Percentiles rank a stretch among this genome's conserved stretches.
These are phyloP conservation scores for Monosporascus ibericus DNA, from an alignment of 2,329 filamentous ascomycete species.

Conservation along the genomic window DNA sequence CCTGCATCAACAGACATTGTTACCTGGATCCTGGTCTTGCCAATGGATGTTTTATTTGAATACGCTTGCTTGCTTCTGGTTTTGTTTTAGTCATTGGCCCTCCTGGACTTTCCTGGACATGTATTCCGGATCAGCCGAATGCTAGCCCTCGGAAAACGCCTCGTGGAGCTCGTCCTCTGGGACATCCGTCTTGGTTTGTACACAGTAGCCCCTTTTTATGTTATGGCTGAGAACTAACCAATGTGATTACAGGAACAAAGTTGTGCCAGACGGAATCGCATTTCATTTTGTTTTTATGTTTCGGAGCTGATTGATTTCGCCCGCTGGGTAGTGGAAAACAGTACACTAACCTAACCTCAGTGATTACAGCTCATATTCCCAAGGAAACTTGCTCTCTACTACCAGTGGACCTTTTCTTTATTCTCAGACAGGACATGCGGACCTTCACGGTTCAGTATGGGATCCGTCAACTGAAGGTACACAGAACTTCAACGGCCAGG, in stretches of 20 bases:
- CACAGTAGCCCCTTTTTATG: slow-evolving; percentile 14
- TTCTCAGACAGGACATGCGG: slow-evolving; percentile 54
- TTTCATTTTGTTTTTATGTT: slow-evolving; percentile 27
- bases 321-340: slow-evolving; percentile 38
- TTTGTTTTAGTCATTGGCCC: not conserved
- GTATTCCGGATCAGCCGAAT: not conserved
- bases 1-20: slow-evolving; percentile 8
- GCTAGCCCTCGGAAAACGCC: not conserved
- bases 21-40: slow-evolving; percentile 6
- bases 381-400: slow-evolving; percentile 43
- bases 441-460: slow-evolving; percentile 51
- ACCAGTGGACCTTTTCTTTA: slow-evolving; percentile 50
- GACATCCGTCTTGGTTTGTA: slow-evolving; percentile 33
- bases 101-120: not conserved
- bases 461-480: slow-evolving; percentile 50
- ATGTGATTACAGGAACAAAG: slow-evolving; percentile 45
- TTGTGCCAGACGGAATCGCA: slow-evolving; percentile 38
- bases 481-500: slow-evolving; percentile 56
- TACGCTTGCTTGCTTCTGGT: not conserved
- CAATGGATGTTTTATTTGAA: not conserved
- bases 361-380: slow-evolving; percentile 49
- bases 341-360: slow-evolving; percentile 51
- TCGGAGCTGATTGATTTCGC: slow-evolving; percentile 21
- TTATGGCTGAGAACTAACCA: slow-evolving; percentile 28
- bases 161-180: not conserved